Conservation (phyloP, 2,329 filamentous ascomycete species). For the Fusarium dlaminii region DNA sequence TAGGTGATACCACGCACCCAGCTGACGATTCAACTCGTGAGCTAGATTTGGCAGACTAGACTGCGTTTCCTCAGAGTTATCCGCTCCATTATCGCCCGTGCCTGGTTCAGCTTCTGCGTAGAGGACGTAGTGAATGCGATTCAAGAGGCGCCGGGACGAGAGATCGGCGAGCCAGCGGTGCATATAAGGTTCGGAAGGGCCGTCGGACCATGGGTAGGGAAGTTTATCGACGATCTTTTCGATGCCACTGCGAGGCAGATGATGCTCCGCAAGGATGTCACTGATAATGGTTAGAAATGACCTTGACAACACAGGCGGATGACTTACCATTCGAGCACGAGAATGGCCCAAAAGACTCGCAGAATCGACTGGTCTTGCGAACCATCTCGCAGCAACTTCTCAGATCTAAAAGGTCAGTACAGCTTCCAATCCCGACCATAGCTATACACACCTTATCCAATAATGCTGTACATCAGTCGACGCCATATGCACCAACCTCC, state of each 20-base stretch:
- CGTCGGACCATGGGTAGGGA: slow-evolving; percentile 26
- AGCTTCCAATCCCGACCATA: fast-evolving
- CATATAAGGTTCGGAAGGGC: slow-evolving; percentile 29
- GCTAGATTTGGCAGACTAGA: slow-evolving; percentile 13
- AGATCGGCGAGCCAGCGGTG: slow-evolving; percentile 34
- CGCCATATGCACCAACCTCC: slow-evolving; percentile 34
- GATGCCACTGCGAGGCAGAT: slow-evolving; percentile 32
- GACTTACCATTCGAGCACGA: slow-evolving; percentile 25
- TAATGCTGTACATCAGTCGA: slow-evolving; percentile 36
- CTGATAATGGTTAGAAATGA: not conserved
- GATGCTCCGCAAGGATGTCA: slow-evolving; percentile 34
- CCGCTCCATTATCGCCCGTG: not conserved
- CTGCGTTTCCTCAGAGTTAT: slow-evolving; percentile 4
- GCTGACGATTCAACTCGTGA: slow-evolving; percentile 29
- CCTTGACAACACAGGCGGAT: fast-evolving
- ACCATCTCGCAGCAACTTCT: slow-evolving; percentile 22
- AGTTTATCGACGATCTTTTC: slow-evolving; percentile 36
- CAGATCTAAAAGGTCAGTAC: not conserved
- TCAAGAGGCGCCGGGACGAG: slow-evolving; percentile 27
- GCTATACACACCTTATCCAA: slow-evolving; percentile 20
- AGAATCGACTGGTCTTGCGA: slow-evolving; percentile 34
- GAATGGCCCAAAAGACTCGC: slow-evolving; percentile 31
- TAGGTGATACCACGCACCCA: slow-evolving; percentile 32
- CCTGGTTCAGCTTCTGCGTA: slow-evolving; percentile 31
- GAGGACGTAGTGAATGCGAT: slow-evolving; percentile 32